Percentiles rank a stretch among this genome's conserved stretches.
phyloP scores from a whole-genome alignment of 805 yeast genomes.

The Starmerella riodocensis region DNA sequence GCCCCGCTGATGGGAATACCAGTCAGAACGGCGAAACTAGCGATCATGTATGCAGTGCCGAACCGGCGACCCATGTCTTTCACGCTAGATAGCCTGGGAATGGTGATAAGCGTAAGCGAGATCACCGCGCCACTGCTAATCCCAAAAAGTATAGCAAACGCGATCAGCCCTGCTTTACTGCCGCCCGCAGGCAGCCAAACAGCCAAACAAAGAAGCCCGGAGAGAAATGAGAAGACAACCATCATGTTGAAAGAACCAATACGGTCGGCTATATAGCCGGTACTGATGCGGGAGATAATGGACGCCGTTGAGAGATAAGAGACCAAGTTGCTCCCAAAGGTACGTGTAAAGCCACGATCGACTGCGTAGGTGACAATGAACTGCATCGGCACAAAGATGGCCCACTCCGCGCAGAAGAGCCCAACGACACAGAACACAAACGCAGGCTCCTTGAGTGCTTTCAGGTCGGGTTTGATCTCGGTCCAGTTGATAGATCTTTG shows the following conservation, averaged over 20 bases:
- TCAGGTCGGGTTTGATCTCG: constrained; percentile 24
- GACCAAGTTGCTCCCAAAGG: constrained; percentile 30
- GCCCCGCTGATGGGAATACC: constrained; percentile 32
- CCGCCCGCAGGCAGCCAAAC: constrained; percentile 52
- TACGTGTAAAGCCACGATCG: constrained; percentile 31
- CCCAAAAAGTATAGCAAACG: constrained; percentile 34
- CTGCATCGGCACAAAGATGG: constrained; percentile 39
- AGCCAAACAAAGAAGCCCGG: constrained; percentile 37
- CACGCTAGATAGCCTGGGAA: constrained; percentile 51
- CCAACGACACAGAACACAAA: constrained; percentile 25
- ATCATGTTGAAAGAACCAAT: constrained; percentile 47
- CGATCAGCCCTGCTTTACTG: constrained; percentile 35
- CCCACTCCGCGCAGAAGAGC: constrained; percentile 35
- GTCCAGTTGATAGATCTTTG: constrained; percentile 13
- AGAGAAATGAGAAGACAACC: constrained; percentile 35
- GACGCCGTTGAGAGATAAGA: constrained; percentile 39
- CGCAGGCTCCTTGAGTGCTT: constrained; percentile 23
- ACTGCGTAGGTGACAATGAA: constrained; percentile 48
- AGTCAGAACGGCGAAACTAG: constrained; percentile 28
- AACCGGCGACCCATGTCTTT: constrained; percentile 54
- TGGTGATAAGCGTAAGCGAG: constrained; percentile 54
- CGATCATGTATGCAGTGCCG: constrained; percentile 48
- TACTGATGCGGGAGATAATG: constrained; percentile 40
- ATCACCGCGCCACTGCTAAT: constrained; percentile 46
- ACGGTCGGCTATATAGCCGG: constrained; percentile 43